phyloP scores from a whole-genome alignment of 1,139 yeast genomes.

The Saccharomyces hybrid region DNA sequence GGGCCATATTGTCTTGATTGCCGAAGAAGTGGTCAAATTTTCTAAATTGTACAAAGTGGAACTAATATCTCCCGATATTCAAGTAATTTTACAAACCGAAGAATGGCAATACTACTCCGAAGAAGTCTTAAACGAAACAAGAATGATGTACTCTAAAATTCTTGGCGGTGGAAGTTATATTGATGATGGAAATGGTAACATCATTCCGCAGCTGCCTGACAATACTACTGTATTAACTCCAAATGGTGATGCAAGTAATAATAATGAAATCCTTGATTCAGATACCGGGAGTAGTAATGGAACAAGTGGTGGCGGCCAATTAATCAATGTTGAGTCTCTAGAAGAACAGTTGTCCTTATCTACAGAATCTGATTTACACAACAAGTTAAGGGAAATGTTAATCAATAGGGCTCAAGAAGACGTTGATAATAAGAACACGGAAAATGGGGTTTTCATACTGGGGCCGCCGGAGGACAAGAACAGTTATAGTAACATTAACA shows the following conservation, averaged over 20 bases:
- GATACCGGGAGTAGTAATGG: constrained; percentile 7
- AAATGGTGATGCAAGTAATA: constrained; percentile 1
- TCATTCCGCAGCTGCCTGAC: constrained; percentile 4
- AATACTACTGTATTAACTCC: not conserved
- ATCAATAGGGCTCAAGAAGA: constrained; percentile 24
- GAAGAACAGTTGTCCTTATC: constrained; percentile 24
- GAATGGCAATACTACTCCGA: constrained; percentile 84
- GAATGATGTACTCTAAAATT: constrained; percentile 91
- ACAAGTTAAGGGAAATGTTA: constrained; percentile 25
- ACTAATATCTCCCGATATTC: constrained; percentile 32
- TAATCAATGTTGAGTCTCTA: constrained; percentile 22
- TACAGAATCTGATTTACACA: constrained; percentile 31
- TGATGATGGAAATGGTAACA: constrained; percentile 30
- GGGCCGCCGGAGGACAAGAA: constrained; percentile 19
- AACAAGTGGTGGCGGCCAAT: constrained; percentile 14
- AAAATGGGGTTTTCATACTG: constrained; percentile 30
- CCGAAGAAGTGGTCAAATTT: constrained; percentile 95
- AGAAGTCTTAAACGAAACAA: constrained; percentile 76
- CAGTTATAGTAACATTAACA: constrained; percentile 6
- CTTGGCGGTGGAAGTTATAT: constrained; percentile 52
- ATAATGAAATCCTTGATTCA: not conserved
- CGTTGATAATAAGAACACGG: constrained; percentile 23
- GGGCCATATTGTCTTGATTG: constrained; percentile 94
- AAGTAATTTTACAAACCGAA: constrained; percentile 36
- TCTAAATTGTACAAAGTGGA: constrained; percentile 39